Base-by-base conservation (phyloP, 176 grass and related monocot species). In the Carex littledalei region DNA sequence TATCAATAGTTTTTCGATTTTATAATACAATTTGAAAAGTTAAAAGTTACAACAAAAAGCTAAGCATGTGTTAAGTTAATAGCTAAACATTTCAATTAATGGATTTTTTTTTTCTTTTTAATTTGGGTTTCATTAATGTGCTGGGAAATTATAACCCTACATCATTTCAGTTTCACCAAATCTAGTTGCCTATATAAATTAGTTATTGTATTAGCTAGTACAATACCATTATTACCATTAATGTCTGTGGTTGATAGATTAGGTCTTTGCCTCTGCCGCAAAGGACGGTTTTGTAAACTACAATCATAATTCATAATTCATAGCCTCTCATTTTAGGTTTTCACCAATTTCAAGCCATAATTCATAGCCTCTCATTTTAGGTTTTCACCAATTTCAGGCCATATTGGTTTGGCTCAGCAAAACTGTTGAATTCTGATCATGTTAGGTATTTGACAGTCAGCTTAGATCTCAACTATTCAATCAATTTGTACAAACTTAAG, bases 151-250 rank as follows among this genome's bases (percentile, higher is more conserved):
- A 49, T 75, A 29, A 52, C 10, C 45, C 21, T 1, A 76, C 24
- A 53, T 12, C 11, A 76, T 53, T 53, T 14, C 1, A 6, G 1
- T 26, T 63, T 53, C 43, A 26, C 47, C n/a, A 9, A 76, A 76
- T 76, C 20, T 53, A 53, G 47, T 54, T 54, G 47, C 47, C 72
- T 76, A 76, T 6, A 54, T 24, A 54, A 52, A 76, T 45, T 10
- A 15, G 3, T 50, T 74, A 74, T 21, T 74, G 16, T 49, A 74
- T 50, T 50, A 47, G 18, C 70, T 3, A 74, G 70, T 74, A 50
- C 43, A 74, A 50, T 74, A 52, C 11, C 70, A 74, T 50, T 74
- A 74, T 74, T 74, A 74, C 43, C 64, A 41, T 70, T 70, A 24
- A 8, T 74, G 18, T 24, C 13, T 73, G 69, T 72, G 1, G 5